Percentiles rank a stretch among this genome's conserved stretches.
phyloP scores from a whole-genome alignment of 2,329 filamentous ascomycete species.

The Xylogone sp. region DNA sequence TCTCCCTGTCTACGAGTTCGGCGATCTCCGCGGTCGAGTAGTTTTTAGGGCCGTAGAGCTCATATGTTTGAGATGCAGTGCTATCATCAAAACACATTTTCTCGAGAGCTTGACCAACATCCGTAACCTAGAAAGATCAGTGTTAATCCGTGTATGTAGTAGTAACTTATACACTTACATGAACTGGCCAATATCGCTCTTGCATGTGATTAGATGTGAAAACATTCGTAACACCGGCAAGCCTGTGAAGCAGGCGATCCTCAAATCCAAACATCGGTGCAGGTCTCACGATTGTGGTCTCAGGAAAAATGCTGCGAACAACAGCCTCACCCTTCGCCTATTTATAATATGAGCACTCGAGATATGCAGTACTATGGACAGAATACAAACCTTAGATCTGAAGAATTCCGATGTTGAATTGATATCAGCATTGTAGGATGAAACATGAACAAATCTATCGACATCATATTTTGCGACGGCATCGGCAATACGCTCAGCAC shows the following conservation, averaged over 20 bases:
- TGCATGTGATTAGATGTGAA: slow-evolving; percentile 92
- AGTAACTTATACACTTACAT: slow-evolving; percentile 50
- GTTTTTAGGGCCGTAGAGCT: slow-evolving; percentile 90
- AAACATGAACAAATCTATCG: slow-evolving; percentile 94
- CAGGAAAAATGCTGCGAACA: slow-evolving; percentile 85
- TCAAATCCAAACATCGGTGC: slow-evolving; percentile 94
- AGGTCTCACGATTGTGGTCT: slow-evolving; percentile 94
- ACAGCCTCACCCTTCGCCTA: slow-evolving; percentile 77
- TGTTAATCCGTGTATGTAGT: neutral
- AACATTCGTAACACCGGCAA: slow-evolving; percentile 76
- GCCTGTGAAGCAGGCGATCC: slow-evolving; percentile 82
- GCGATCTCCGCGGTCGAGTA: slow-evolving; percentile 88
- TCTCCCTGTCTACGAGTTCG: slow-evolving; percentile 85
- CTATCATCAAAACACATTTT: slow-evolving; percentile 86
- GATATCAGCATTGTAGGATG: slow-evolving; percentile 83
- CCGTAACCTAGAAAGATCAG: slow-evolving; percentile 56
- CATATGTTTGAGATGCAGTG: slow-evolving; percentile 86
- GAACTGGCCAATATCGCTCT: slow-evolving; percentile 86
- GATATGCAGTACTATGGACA: slow-evolving; percentile 4
- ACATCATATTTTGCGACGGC: slow-evolving; percentile 97
- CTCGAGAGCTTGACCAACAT: slow-evolving; percentile 86
- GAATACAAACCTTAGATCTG: slow-evolving; percentile 68
- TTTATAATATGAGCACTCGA: slow-evolving; percentile 11
- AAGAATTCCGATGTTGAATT: slow-evolving; percentile 86
- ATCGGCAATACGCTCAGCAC: slow-evolving; percentile 86